Conservation (phyloP, 2,329 filamentous ascomycete species). For the Samsoniella hepiali region DNA sequence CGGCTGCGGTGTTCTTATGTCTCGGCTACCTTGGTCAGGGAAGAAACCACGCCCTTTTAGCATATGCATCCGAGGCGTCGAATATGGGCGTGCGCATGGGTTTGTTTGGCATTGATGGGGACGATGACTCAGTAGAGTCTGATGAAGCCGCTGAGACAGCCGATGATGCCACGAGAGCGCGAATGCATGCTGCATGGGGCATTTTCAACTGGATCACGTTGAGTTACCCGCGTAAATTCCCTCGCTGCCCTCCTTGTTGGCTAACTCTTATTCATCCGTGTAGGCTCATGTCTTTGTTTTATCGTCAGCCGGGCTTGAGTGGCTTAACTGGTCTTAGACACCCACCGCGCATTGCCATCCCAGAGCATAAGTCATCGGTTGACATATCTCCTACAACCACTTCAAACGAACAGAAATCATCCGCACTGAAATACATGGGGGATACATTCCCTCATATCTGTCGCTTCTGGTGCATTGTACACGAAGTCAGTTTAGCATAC, state of each 20-base stretch:
- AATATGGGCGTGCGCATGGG: slow-evolving; percentile 31
- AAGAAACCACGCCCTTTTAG: slow-evolving; percentile 33
- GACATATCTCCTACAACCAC: neutral
- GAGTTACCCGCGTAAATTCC: slow-evolving; percentile 16
- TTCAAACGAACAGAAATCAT: neutral
- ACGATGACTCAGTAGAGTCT: slow-evolving; percentile 1
- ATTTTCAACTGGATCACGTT: slow-evolving; percentile 39
- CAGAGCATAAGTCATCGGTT: slow-evolving; percentile 3
- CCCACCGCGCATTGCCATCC: slow-evolving; percentile 25
- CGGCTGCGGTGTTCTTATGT: slow-evolving; percentile 33
- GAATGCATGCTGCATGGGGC: slow-evolving; percentile 29
- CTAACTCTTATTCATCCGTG: neutral
- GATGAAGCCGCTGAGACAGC: neutral
- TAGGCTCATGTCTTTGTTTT: slow-evolving; percentile 32
- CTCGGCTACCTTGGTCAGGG: slow-evolving; percentile 34
- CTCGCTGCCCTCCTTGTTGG: neutral
- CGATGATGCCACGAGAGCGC: slow-evolving; percentile 15
- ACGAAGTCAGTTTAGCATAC: slow-evolving; percentile 31
- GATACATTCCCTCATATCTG: slow-evolving; percentile 32
- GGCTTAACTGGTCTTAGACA: slow-evolving; percentile 19
- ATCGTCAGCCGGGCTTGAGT: slow-evolving; percentile 32
- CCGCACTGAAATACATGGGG: slow-evolving; percentile 23
- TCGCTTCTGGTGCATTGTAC: slow-evolving; percentile 38
- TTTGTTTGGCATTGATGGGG: slow-evolving; percentile 27
- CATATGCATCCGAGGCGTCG: slow-evolving; percentile 29